Evolutionary conservation across 73 alveolate species (phyloP).

Genomic region (Paramecium octaurelia): DNA sequence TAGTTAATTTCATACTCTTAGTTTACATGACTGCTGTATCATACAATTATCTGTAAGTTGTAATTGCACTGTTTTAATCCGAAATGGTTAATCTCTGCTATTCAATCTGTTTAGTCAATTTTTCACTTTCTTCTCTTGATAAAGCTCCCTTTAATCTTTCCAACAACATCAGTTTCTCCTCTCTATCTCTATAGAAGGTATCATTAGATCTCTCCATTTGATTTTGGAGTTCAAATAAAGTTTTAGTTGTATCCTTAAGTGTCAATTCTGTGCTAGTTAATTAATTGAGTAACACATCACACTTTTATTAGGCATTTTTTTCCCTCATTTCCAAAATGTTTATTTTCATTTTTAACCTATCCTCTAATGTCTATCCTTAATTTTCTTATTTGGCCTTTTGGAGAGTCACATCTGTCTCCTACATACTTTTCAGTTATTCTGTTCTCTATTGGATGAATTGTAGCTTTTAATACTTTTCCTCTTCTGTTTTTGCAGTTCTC

Average conservation of each 20-base stretch:
- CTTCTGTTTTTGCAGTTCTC: conserved; percentile 51
- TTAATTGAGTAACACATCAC: not conserved
- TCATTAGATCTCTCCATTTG: conserved; percentile 32
- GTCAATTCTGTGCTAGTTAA: not conserved
- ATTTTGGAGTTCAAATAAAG: not conserved
- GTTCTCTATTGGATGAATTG: conserved; percentile 12
- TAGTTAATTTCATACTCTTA: conserved; percentile 29
- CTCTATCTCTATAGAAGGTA: conserved; percentile 1
- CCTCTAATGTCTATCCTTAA: conserved; percentile 9
- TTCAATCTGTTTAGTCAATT: not conserved
- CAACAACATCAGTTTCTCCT: not conserved
- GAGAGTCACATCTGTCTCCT: not conserved
- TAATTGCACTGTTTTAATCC: not conserved
- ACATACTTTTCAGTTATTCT: not conserved
- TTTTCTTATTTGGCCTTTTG: not conserved
- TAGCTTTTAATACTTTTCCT: conserved; percentile 17
- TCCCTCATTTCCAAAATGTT: conserved; percentile 61
- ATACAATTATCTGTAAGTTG: conserved; percentile 31
- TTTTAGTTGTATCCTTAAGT: not conserved
- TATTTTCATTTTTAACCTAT: conserved; percentile 55
- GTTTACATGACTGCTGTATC: conserved; percentile 49
- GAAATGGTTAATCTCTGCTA: not conserved
- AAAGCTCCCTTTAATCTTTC: not conserved
- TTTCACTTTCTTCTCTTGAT: conserved; percentile 28
- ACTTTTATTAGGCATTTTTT: conserved; percentile 25